These are phyloP conservation scores for Lachnellula willkommii DNA, from an alignment of 2,329 filamentous ascomycete genomes.

Conservation along the genomic window DNA sequence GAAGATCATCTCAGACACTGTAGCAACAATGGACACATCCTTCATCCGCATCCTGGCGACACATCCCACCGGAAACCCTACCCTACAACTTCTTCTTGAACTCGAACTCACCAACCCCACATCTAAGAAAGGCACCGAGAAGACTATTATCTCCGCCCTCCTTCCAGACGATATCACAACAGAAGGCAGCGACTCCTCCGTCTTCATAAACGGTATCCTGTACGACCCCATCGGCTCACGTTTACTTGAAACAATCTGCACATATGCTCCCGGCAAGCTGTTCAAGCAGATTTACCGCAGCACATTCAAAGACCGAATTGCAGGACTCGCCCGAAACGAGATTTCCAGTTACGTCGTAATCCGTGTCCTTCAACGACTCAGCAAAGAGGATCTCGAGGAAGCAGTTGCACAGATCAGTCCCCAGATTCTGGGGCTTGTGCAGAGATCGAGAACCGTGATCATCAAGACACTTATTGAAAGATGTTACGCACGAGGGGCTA, in stretches of 20 bases:
- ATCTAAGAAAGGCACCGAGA: conserved; percentile 56
- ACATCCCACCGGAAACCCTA: conserved; percentile 86
- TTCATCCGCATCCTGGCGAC: conserved; percentile 79
- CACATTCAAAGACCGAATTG: conserved; percentile 74
- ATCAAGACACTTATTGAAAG: conserved; percentile 79
- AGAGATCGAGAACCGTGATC: conserved; percentile 70
- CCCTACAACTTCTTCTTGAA: conserved; percentile 83
- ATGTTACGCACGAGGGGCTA: conserved; percentile 61
- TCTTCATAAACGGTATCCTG: conserved; percentile 79
- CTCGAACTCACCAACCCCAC: conserved; percentile 74
- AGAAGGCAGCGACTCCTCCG: conserved; percentile 66
- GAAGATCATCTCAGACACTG: conserved; percentile 75
- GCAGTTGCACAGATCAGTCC: conserved; percentile 68
- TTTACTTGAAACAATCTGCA: conserved; percentile 79
- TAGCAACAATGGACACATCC: conserved; percentile 68
- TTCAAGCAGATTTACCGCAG: conserved; percentile 85
- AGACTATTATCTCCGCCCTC: conserved; percentile 66
- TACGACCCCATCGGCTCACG: conserved; percentile 90
- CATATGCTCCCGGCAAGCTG: conserved; percentile 73
- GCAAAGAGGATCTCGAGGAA: conserved; percentile 76
- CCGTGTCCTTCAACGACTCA: conserved; percentile 73
- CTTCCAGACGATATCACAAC: conserved; percentile 73
- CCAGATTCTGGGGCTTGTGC: conserved; percentile 66
- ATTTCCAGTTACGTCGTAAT: conserved; percentile 85
- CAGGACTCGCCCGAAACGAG: conserved; percentile 79